Percentiles rank a stretch among this genome's conserved stretches.
Evolutionary conservation across 2,329 filamentous ascomycete genomes (phyloP).

Genomic region (Fusarium pininemorale): DNA sequence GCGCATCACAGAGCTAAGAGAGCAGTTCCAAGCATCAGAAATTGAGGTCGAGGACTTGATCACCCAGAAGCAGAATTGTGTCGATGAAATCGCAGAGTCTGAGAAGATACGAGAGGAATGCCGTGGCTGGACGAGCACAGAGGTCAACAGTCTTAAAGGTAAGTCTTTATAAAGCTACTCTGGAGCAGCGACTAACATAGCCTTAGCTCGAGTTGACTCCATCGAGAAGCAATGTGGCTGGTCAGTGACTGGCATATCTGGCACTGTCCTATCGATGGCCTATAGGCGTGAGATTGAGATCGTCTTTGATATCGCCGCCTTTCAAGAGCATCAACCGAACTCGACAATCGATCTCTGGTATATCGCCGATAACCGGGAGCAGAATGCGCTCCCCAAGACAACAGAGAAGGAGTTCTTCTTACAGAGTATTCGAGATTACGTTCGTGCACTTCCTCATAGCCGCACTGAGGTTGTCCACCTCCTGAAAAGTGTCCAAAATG

Average conservation of each 20-base stretch:
- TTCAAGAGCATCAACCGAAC: constrained; percentile 58
- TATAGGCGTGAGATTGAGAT: constrained; percentile 78
- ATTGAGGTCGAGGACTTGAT: constrained; percentile 68
- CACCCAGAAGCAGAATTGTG: constrained; percentile 73
- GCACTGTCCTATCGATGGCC: constrained; percentile 74
- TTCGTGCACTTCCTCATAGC: constrained; percentile 69
- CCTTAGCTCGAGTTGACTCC: constrained; percentile 68
- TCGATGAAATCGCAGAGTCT: constrained; percentile 81
- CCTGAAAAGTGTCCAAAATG: constrained; percentile 65
- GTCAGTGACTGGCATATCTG: constrained; percentile 72
- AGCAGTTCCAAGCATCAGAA: constrained; percentile 74
- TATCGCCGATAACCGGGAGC: constrained; percentile 66
- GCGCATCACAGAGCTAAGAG: constrained; percentile 72
- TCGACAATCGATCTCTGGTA: constrained; percentile 75
- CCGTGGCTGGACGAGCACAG: constrained; percentile 85
- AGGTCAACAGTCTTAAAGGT: constrained; percentile 84
- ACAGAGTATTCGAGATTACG: constrained; percentile 73
- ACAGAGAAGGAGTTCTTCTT: constrained; percentile 80
- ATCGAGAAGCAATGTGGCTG: constrained; percentile 76
- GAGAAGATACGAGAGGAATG: constrained; percentile 88
- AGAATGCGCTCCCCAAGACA: constrained; percentile 64
- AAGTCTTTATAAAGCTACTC: constrained; percentile 30
- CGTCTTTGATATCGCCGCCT: constrained; percentile 73
- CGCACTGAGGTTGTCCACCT: constrained; percentile 66
- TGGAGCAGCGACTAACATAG: constrained; percentile 48